phyloP scores from a whole-genome alignment of 768 basidiomycete species.

The Suillus clintonianus region DNA sequence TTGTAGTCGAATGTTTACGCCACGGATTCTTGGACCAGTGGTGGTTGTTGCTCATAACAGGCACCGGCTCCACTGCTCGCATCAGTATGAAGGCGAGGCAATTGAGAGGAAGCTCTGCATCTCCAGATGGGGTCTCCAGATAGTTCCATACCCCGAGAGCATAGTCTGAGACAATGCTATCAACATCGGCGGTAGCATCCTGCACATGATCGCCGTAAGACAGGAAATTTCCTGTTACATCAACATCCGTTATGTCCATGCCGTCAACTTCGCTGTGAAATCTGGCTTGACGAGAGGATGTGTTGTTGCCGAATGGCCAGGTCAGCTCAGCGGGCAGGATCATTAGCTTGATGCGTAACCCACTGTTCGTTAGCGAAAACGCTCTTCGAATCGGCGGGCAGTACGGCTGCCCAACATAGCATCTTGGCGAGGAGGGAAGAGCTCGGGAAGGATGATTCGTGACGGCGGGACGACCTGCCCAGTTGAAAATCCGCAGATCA shows the following conservation, averaged over 20 bases:
- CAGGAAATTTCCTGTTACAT: not conserved
- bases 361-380: not conserved
- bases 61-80: not conserved
- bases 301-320: not conserved
- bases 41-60: not conserved
- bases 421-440: constrained; percentile 1
- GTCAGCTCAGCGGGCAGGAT: not conserved
- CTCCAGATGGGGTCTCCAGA: not conserved
- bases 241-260: not conserved
- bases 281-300: no score
- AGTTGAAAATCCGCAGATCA: constrained; percentile 2
- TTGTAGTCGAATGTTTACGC: not conserved
- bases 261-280: not conserved
- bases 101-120: not conserved
- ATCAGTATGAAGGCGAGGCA: not conserved
- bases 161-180: not conserved
- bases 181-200: not conserved
- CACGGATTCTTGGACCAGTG: not conserved
- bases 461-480: constrained; percentile 3
- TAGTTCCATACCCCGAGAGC: not conserved
- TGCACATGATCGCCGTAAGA: not conserved
- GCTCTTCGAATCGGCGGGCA: not conserved
- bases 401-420: not conserved
- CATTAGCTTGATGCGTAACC: constrained; percentile 1
- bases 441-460: not conserved